These are phyloP conservation scores for Acer campestre DNA, from an alignment of 345 rosid species.

Conservation along the genomic window DNA sequence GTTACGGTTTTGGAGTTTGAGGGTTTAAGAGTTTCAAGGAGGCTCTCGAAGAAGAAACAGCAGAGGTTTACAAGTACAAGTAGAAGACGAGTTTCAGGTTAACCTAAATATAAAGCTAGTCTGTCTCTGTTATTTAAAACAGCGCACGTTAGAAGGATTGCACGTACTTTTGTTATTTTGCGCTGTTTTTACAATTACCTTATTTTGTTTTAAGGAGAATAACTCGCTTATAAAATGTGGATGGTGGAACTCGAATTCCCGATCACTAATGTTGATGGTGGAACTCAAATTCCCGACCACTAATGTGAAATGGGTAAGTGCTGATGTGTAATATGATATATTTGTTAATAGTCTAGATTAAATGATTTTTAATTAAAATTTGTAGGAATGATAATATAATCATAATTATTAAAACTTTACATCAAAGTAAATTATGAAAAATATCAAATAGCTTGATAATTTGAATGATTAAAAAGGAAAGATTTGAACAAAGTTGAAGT, in stretches of 20 bases:
- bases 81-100: neutral
- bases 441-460: too few relatives aligned
- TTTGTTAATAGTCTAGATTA: too few relatives aligned
- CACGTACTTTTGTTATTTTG: neutral
- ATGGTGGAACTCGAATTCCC: too few relatives aligned
- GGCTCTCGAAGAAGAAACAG: neutral
- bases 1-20: conserved; percentile 17
- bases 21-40: conserved; percentile 14
- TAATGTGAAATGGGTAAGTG: too few relatives aligned
- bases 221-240: too few relatives aligned
- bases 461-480: too few relatives aligned
- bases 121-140: neutral
- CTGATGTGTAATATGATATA: too few relatives aligned
- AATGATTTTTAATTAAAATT: too few relatives aligned
- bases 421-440: neutral
- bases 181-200: neutral
- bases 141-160: neutral
- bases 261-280: too few relatives aligned
- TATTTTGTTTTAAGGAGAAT: too few relatives aligned
- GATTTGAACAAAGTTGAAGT: neutral
- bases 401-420: neutral
- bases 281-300: too few relatives aligned
- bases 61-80: neutral
- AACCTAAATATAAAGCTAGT: conserved; percentile 3
- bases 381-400: too few relatives aligned